These are phyloP conservation scores for Podila epigama DNA, from an alignment of 192 early-diverging fungal genomes.

Conservation along the genomic window DNA sequence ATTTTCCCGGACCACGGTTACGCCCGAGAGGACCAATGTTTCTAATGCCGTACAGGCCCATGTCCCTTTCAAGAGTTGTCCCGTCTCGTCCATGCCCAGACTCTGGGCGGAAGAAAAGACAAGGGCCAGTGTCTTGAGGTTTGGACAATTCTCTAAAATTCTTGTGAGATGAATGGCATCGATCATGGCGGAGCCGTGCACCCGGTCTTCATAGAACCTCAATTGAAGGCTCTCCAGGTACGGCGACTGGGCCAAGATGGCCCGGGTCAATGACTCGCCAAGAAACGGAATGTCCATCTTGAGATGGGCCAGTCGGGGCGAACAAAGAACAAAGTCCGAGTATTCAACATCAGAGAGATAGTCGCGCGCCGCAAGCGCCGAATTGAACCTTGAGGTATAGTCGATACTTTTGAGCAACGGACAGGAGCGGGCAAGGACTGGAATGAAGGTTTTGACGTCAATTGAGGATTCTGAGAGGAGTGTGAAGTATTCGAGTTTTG, in stretches of 20 bases:
- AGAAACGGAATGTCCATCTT: constrained; percentile 33
- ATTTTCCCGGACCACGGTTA: not conserved
- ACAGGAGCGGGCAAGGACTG: constrained; percentile 11
- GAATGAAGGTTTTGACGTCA: constrained; percentile 13
- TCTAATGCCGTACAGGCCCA: constrained; percentile 23
- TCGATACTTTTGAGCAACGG: constrained; percentile 12
- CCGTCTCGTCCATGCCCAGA: constrained; percentile 15
- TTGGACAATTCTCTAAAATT: constrained; percentile 12
- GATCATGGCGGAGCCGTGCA: not conserved
- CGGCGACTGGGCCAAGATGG: constrained; percentile 8
- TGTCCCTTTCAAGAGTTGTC: constrained; percentile 11
- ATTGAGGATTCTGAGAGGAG: constrained; percentile 21
- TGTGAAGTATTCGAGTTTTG: constrained; percentile 16
- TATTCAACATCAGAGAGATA: constrained; percentile 26
- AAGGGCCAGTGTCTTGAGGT: not conserved
- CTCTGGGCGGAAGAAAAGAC: constrained; percentile 19
- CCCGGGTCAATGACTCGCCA: constrained; percentile 12
- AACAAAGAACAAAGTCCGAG: constrained; percentile 8
- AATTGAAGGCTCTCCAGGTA: constrained; percentile 2
- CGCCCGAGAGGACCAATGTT: constrained; percentile 13
- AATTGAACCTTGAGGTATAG: constrained; percentile 20
- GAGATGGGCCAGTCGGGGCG: not conserved
- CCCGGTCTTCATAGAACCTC: constrained; percentile 9
- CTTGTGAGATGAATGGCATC: constrained; percentile 15
- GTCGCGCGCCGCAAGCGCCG: constrained; percentile 8